Evolutionary conservation across 495 filamentous ascomycete genomes (phyloP).

Genomic region (Penicillium angulare): DNA sequence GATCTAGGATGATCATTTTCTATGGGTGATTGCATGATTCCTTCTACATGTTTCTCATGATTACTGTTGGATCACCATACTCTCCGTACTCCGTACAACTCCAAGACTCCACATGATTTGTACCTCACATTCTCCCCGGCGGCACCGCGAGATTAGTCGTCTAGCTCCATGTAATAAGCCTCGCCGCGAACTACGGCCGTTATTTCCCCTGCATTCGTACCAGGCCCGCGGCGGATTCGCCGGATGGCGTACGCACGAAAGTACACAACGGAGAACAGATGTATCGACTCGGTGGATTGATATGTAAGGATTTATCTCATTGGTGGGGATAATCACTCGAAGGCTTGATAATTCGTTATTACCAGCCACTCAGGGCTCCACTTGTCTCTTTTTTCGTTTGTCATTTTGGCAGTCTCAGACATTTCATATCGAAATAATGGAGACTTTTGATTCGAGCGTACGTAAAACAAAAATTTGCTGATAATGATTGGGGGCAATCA

Average conservation of each 20-base stretch:
- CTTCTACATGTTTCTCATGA: no score
- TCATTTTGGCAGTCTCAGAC: no score
- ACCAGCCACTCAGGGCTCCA: not conserved
- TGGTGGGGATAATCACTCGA: not conserved
- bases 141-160: no score
- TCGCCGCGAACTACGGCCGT: not conserved
- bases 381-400: not conserved
- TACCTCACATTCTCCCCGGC: not conserved
- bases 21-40: no score
- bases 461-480: not conserved
- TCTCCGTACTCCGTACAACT: not conserved
- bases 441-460: not conserved
- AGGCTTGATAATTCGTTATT: no score
- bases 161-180: not conserved
- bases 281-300: not conserved
- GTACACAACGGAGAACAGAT: not conserved
- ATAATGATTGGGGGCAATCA: constrained; percentile 4
- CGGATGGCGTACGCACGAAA: not conserved
- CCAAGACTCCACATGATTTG: not conserved
- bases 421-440: not conserved
- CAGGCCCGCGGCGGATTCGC: not conserved
- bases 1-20: no score
- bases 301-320: no score
- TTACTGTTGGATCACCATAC: not conserved
- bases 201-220: not conserved